Evolutionary conservation across 768 basidiomycete genomes (phyloP), one percentile per base, ranked within the genome.

Genomic region (Mrakia blollopis): DNA sequence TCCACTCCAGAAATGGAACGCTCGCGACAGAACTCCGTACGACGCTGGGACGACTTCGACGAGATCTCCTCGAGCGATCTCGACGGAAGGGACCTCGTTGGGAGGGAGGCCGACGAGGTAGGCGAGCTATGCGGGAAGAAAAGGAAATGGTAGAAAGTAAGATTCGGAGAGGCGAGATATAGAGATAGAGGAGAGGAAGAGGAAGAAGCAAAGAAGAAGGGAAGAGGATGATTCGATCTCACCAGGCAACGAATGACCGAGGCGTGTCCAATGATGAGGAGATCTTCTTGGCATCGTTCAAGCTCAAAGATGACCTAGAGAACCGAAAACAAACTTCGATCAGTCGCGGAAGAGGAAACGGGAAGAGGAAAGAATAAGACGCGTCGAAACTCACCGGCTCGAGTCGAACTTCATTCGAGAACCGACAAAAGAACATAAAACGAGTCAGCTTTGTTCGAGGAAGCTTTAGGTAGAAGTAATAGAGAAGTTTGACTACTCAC

Each of bases 1-100:
- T 30, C 84, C 84, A 25, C 44, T 78, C 83, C 83, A 83, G 80
- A 83, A 83, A 72, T 82, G 83, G 81, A 84, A 93, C 11, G 93
- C 92, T 80, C 93, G 90, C 78, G 90, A 91, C 78, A 92, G 90
- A 62, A 97, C 94, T 14, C 94, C 94, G 79, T 85, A 85, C n/a
- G 81, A 81, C 14, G 83, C 83, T 11, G 84, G 83, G 13, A 83
- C 82, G 68, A 84, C 85, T 83, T 99, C 97, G 54, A 98, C 87
- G n/a, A 98, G 85, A 82, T 99, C 97, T 0, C 97, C 97, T 18
- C 97, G 89, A 52, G 96, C 93, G 80, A 99, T 91, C 84, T 98
- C 96, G 73, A 98, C 96, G 0, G 94, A 95, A 0, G 97, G 97
- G 63, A 99, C 97, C 83, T 99, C 97, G 37, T 91, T 91, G 0